Evolutionary conservation across 2,329 filamentous ascomycete genomes (phyloP), one percentile per base, ranked within the genome.

Genomic region (Xylariales sp.): DNA sequence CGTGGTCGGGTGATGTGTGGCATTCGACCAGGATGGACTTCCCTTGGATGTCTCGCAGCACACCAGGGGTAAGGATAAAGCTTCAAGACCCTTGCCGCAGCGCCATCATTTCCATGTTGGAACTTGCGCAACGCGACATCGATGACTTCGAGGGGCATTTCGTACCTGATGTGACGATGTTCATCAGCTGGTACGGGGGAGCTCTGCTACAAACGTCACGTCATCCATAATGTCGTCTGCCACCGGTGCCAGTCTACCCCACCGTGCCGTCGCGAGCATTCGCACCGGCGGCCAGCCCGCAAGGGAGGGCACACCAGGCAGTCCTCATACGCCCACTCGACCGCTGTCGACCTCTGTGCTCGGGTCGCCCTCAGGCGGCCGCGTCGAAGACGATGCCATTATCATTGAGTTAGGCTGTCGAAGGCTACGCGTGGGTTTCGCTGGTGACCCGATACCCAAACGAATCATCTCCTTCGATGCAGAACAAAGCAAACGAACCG

Each of bases 361-460:
- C 56, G 71, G 79, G 50, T 76, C 77, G 33, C 70, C 80, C 50
- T 76, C 80, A 45, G 64, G 80, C 54, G 61, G 86, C 51, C 71
- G 82, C 55, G 68, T 83, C 54, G 89, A 95, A 54, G 93, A 98
- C 56, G 93, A 96, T 51, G 72, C 84, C 5, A 65, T 95, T 4
- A 76, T 98, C 31, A 71, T 96, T 38, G 89, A 97, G 60, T 61
- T 97, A 25, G 90, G 89, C 1, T 78, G 86, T 8, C 79, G 91
- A 16, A 84, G 81, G 62, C 62, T 97, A 19, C 80, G 85, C 32
- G 83, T 85, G 8, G 93, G 93, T 0, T 93, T 96, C 58, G 87
- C 90, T 5, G 90, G 90, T 38, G 90, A 95, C 61, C 76, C 82
- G 31, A 66, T 72, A 3, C 89, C 89, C 51, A 94, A 91, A 60